These are phyloP conservation scores for Triangularia setosa DNA, from an alignment of 2,329 filamentous ascomycete genomes.

Conservation along the genomic window DNA sequence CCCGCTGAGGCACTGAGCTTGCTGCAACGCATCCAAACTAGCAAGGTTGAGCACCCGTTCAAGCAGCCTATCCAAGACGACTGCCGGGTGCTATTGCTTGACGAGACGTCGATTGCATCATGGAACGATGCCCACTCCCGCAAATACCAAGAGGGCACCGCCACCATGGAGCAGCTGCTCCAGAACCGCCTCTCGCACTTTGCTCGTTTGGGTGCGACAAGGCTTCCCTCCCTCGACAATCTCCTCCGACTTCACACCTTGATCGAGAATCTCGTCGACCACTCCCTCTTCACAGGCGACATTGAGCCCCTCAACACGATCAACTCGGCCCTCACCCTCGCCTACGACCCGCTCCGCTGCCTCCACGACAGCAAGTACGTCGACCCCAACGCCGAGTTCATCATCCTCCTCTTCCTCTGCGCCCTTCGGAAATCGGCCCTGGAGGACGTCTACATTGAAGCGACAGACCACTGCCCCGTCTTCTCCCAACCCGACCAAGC, in stretches of 20 bases:
- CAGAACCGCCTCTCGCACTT: slow-evolving; percentile 27
- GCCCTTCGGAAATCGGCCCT: slow-evolving; percentile 53
- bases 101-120: slow-evolving; percentile 25
- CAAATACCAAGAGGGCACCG: slow-evolving; percentile 25
- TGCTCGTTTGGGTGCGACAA: slow-evolving; percentile 25
- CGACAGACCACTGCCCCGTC: slow-evolving; percentile 58
- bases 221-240: slow-evolving; percentile 1
- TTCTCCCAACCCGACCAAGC: slow-evolving; percentile 60
- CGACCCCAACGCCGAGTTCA: slow-evolving; percentile 49
- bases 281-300: slow-evolving; percentile 31
- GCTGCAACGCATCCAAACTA: slow-evolving; percentile 31
- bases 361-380: slow-evolving; percentile 29
- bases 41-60: slow-evolving; percentile 26
- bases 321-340: slow-evolving; percentile 34
- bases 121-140: slow-evolving; percentile 31
- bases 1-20: slow-evolving; percentile 31
- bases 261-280: slow-evolving; percentile 28
- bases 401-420: slow-evolving; percentile 55
- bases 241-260: slow-evolving; percentile 15
- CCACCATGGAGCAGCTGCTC: slow-evolving; percentile 29
- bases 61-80: slow-evolving; percentile 26
- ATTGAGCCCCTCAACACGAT: slow-evolving; percentile 34
- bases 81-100: slow-evolving; percentile 29
- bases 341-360: slow-evolving; percentile 28
- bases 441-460: slow-evolving; percentile 60